Percentiles rank a stretch among this genome's conserved stretches.
Conservation (phyloP, 2,329 filamentous ascomycete genomes). For the Tolypocladium endophyticum region DNA sequence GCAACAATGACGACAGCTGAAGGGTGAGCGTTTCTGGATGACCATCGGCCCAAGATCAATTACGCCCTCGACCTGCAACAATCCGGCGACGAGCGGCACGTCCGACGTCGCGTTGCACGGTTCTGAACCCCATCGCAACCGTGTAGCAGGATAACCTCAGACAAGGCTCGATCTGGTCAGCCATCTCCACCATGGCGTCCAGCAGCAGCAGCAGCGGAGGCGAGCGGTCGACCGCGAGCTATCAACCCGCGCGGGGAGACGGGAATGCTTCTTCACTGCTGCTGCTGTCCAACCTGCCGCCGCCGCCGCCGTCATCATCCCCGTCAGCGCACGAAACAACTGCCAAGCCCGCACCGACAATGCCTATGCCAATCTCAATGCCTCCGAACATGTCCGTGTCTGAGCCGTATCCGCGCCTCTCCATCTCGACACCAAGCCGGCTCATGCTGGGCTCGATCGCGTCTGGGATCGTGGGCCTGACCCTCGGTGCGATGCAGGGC, state of each 20-base stretch:
- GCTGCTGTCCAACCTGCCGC: neutral
- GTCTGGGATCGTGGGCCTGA: slow-evolving; percentile 58
- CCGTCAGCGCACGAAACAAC: neutral
- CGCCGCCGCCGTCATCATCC: neutral
- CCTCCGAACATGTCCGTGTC: neutral
- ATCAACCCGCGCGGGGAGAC: neutral
- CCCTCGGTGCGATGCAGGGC: slow-evolving; percentile 62
- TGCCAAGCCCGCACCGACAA: neutral
- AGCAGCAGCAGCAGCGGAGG: neutral
- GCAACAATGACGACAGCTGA: neutral
- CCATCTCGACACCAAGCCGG: slow-evolving; percentile 54
- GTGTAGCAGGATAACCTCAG: neutral
- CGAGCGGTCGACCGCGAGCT: neutral
- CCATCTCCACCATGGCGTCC: neutral
- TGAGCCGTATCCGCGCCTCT: slow-evolving; percentile 36
- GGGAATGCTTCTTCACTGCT: neutral
- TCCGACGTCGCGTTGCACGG: neutral
- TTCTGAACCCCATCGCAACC: neutral
- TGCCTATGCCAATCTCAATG: neutral
- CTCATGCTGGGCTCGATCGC: slow-evolving; percentile 53
- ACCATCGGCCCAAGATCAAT: neutral
- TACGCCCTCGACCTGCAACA: neutral
- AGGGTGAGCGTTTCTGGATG: neutral
- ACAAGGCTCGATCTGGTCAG: neutral
- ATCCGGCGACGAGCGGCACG: neutral